phyloP scores from a whole-genome alignment of 2,329 filamentous ascomycete species.

The Drechmeria coniospora region DNA sequence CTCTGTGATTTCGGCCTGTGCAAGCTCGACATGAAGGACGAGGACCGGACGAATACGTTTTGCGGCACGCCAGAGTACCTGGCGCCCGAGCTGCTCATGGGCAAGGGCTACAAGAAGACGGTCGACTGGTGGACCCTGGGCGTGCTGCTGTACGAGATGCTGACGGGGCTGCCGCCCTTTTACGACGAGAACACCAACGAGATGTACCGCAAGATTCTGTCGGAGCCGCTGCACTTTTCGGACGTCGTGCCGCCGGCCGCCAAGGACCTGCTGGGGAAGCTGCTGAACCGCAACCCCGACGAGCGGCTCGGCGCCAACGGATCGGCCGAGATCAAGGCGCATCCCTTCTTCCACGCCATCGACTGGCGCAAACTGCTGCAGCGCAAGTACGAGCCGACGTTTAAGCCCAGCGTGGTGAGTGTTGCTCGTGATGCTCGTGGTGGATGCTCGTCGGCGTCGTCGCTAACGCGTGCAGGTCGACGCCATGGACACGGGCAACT shows the following conservation, averaged over 20 bases:
- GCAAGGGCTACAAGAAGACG: constrained; percentile 92
- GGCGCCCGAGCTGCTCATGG: constrained; percentile 82
- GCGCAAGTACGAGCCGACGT: constrained; percentile 94
- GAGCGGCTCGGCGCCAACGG: constrained; percentile 84
- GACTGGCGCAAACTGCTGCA: constrained; percentile 97
- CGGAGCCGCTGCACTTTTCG: constrained; percentile 89
- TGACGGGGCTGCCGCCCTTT: constrained; percentile 91
- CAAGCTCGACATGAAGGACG: constrained; percentile 98
- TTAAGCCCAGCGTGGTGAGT: constrained; percentile 92
- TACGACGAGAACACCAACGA: constrained; percentile 99
- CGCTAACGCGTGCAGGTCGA: constrained; percentile 39
- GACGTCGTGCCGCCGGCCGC: constrained; percentile 88
- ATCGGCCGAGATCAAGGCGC: constrained; percentile 93
- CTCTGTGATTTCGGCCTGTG: constrained; percentile 96
- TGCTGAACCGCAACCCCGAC: constrained; percentile 84
- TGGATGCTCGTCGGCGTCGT: neutral
- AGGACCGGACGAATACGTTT: constrained; percentile 96
- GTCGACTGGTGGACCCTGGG: constrained; percentile 99
- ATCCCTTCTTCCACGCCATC: constrained; percentile 97
- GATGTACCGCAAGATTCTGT: constrained; percentile 98
- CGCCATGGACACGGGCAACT: constrained; percentile 82
- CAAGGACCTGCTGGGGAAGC: constrained; percentile 76
- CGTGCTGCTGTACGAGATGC: constrained; percentile 94
- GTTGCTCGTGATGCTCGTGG: neutral
- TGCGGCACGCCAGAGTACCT: constrained; percentile 97